Percentiles rank a stretch among this genome's conserved stretches.
Evolutionary conservation across 805 yeast genomes (phyloP).

Genomic region (Millerozyma miso): DNA sequence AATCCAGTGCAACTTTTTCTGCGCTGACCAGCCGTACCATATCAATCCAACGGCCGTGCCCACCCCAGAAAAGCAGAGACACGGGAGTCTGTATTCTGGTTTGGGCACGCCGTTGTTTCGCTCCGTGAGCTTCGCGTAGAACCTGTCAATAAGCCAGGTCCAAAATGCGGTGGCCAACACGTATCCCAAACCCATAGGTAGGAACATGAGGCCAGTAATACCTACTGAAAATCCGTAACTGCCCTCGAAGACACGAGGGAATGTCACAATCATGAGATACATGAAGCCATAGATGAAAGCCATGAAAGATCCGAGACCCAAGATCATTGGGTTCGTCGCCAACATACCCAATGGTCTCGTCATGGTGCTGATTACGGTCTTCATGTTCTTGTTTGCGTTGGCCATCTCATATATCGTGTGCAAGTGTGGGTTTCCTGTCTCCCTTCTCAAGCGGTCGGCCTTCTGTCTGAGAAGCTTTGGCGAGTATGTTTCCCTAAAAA

Average conservation of each 20-base stretch:
- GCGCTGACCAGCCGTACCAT: conserved; percentile 73
- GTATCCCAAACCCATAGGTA: conserved; percentile 56
- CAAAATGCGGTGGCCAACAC: conserved; percentile 46
- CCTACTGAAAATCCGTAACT: conserved; percentile 46
- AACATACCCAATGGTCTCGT: conserved; percentile 53
- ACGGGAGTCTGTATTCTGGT: conserved; percentile 60
- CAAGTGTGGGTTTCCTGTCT: conserved; percentile 51
- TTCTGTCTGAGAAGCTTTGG: conserved; percentile 48
- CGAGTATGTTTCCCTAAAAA: conserved; percentile 56
- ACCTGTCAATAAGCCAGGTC: conserved; percentile 40
- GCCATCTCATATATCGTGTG: conserved; percentile 62
- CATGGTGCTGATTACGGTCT: conserved; percentile 42
- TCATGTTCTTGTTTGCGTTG: conserved; percentile 39
- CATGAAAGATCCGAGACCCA: conserved; percentile 58
- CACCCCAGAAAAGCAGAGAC: conserved; percentile 46
- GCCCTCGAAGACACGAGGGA: conserved; percentile 48
- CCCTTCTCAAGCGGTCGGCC: conserved; percentile 44
- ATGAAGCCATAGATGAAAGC: conserved; percentile 65
- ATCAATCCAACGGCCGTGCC: conserved; percentile 56
- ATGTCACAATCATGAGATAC: conserved; percentile 59
- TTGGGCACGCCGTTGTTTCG: conserved; percentile 50
- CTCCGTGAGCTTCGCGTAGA: conserved; percentile 33
- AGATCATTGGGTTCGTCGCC: conserved; percentile 57
- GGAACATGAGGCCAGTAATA: conserved; percentile 54
- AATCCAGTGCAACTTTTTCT: conserved; percentile 53